Evolutionary conservation across 1,139 yeast genomes (phyloP).

Genomic region (Candida freyschussii): DNA sequence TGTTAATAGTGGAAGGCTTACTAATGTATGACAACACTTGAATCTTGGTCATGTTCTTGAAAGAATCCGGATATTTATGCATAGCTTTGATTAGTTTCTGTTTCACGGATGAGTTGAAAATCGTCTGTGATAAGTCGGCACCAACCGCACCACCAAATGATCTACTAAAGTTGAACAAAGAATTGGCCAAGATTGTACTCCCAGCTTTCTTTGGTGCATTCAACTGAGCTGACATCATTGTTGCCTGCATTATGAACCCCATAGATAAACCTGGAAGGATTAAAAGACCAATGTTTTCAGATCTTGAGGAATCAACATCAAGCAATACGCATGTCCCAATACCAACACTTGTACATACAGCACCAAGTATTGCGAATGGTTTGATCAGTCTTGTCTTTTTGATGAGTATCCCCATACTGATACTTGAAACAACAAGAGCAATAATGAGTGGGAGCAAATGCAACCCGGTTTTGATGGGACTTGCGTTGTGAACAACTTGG

Average conservation of each 20-base stretch:
- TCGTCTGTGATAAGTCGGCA: slow-evolving; percentile 42
- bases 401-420: slow-evolving; percentile 42
- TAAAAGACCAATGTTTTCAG: slow-evolving; percentile 46
- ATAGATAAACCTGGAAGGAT: slow-evolving; percentile 51
- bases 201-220: slow-evolving; percentile 51
- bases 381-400: slow-evolving; percentile 45
- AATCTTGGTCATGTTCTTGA: slow-evolving; percentile 3
- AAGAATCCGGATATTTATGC: slow-evolving; percentile 4
- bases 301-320: slow-evolving; percentile 32
- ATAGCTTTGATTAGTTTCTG: slow-evolving; percentile 24
- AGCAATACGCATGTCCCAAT: slow-evolving; percentile 45
- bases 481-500: slow-evolving; percentile 43
- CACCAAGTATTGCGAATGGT: slow-evolving; percentile 41
- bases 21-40: not conserved
- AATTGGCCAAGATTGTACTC: slow-evolving; percentile 45
- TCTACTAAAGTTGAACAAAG: slow-evolving; percentile 43
- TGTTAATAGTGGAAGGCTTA: slow-evolving; percentile 2
- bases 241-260: slow-evolving; percentile 51
- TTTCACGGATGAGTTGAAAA: slow-evolving; percentile 35
- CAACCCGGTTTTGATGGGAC: slow-evolving; percentile 54
- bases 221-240: slow-evolving; percentile 49
- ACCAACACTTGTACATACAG: slow-evolving; percentile 44
- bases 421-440: slow-evolving; percentile 45
- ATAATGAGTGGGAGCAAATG: slow-evolving; percentile 52
- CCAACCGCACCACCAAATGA: slow-evolving; percentile 48